Base-by-base conservation (phyloP, 192 early-diverging fungal species). In the Umbelopsis vinacea region DNA sequence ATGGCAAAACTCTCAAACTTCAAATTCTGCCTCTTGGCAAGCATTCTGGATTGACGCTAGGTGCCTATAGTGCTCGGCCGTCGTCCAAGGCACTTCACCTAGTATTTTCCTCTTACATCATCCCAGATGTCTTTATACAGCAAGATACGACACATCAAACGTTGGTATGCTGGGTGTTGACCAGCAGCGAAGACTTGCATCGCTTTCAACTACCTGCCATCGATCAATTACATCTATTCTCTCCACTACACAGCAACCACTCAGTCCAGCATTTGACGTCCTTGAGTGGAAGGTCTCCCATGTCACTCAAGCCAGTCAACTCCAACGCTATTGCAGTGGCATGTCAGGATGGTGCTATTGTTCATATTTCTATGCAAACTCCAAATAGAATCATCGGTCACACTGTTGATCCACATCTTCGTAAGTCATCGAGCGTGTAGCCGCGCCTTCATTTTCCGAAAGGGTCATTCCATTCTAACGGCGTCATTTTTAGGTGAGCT, bases 171-270 rank as follows among this genome's bases (percentile, higher is more conserved):
- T 63, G 57, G 57, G 33, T 63, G 5, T 37, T 63, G 14, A 63
- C 57, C 12, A n/a, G 33, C 57, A 63, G 19, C 19, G 57, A 63
- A 63, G 57, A 63, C 57, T 37, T 63, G 4, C 57, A 63, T 37
- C 57, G 57, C 2, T 15, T 63, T 6, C 57, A 37, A 3, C 35
- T 63, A 37, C 57, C 57, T 19, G 5, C 57, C 15, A 26, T 29
- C 11, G 57, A 63, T 35, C 57, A 63, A 37, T 4, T 63, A 14
- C 26, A 35, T 35, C 19, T 63, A 26, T 63, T 63, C 15, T 19
- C 57, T 63, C 57, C 57, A 35, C 33, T 6, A 12, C 3, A 33
- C 33, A 63, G 15, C 15, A 63, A 37, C n/a, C 19, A 63, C 33
- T 63, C 57, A 11, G 57, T 63, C 10, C 57, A 63, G 33, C 33